These are phyloP conservation scores for Flaveria trinervia DNA, from an alignment of 129 eudicot genomes.

Conservation along the genomic window DNA sequence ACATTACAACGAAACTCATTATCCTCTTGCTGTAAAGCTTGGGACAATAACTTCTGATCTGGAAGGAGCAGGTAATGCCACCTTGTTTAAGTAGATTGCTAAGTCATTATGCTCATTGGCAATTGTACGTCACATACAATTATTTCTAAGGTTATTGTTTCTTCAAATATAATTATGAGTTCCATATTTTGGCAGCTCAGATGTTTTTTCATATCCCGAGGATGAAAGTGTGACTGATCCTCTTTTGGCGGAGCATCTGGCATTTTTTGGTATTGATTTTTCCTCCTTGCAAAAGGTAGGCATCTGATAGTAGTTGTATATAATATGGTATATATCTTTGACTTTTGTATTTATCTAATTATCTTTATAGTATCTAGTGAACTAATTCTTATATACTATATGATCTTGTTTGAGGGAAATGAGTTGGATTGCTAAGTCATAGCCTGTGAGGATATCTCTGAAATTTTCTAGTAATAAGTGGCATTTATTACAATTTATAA, in stretches of 20 bases:
- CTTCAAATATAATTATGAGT: constrained; percentile 50
- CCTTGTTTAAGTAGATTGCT: constrained; percentile 14
- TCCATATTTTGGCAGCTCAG: constrained; percentile 86
- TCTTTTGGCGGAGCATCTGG: constrained; percentile 76
- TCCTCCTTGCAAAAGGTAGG: constrained; percentile 92
- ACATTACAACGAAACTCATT: constrained; percentile 63
- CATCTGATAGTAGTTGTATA: not conserved
- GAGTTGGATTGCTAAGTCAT: constrained; percentile 3
- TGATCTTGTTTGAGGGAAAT: constrained; percentile 1
- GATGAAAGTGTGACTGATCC: constrained; percentile 93
- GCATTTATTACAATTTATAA: not conserved
- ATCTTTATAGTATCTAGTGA: not conserved
- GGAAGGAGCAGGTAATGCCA: constrained; percentile 86
- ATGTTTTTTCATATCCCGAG: constrained; percentile 93
- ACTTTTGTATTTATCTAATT: not conserved
- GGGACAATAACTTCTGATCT: constrained; percentile 92
- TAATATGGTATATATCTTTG: not conserved
- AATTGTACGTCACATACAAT: not conserved
- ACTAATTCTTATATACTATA: not conserved
- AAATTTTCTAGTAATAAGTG: not conserved
- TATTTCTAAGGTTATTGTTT: not conserved
- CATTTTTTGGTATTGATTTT: constrained; percentile 88
- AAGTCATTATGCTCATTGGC: not conserved
- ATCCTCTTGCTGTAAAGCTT: constrained; percentile 94
- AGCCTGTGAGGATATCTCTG: not conserved